A percentile compares a stretch with the other conserved stretches of the same genome.
Conservation (phyloP, 1,284 basidiomycete genomes). For the Entoloma clypeatum region DNA sequence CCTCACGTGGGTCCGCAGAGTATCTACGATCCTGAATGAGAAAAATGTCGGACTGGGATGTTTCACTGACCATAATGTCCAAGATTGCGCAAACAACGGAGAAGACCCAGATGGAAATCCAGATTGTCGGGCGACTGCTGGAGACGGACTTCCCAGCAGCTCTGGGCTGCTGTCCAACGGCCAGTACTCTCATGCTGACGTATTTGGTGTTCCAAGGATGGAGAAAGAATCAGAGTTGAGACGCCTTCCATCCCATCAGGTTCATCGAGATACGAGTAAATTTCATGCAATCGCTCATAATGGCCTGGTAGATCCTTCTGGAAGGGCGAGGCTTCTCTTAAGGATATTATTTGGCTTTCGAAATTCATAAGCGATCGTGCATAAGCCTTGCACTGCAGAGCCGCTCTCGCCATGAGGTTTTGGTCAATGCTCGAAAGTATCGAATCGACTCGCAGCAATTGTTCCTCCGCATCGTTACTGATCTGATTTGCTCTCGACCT, state of each 20-base stretch:
- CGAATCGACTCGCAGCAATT: conserved; percentile 71
- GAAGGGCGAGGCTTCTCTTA: conserved; percentile 43
- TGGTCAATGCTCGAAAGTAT: conserved; percentile 83
- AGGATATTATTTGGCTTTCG: conserved; percentile 71
- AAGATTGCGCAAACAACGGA: conserved; percentile 90
- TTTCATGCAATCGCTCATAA: conserved; percentile 92
- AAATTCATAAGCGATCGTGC: conserved; percentile 95
- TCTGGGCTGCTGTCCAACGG: conserved; percentile 97
- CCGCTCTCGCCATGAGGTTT: conserved; percentile 89
- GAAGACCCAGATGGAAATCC: conserved; percentile 84
- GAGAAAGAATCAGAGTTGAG: conserved; percentile 85
- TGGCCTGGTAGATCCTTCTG: conserved; percentile 65
- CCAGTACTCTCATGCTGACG: conserved; percentile 98
- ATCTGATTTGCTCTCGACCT: conserved; percentile 38
- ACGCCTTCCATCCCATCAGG: conserved; percentile 99
- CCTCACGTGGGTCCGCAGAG: conserved; percentile 90
- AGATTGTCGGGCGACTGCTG: conserved; percentile 90
- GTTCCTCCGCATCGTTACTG: conserved; percentile 44
- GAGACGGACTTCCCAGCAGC: conserved; percentile 98
- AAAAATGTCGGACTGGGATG: not conserved
- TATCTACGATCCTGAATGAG: conserved; percentile 55
- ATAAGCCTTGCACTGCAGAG: conserved; percentile 91
- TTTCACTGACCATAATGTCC: conserved; percentile 88
- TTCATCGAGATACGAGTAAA: conserved; percentile 95
- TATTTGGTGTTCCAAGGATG: conserved; percentile 95